A percentile compares a stretch with the other conserved stretches of the same genome.
Conservation (phyloP, 2,329 filamentous ascomycete species). For the Dendryphion nanum region DNA sequence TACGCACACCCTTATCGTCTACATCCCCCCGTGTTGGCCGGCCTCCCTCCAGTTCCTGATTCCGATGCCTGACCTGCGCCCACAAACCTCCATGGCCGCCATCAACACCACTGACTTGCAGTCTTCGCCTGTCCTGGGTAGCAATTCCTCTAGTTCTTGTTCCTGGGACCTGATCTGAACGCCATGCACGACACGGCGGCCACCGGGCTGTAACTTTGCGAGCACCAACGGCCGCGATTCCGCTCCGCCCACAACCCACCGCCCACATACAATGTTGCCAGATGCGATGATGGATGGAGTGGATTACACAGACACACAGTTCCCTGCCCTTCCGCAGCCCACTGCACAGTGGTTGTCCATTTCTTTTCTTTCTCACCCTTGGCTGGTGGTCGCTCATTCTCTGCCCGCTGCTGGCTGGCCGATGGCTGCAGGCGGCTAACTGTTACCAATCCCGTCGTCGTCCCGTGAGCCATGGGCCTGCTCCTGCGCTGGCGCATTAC, state of each 20-base stretch:
- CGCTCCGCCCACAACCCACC: neutral
- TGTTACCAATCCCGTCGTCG: neutral
- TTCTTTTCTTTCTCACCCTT: too few species aligned
- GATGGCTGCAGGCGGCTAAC: neutral
- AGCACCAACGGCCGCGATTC: neutral
- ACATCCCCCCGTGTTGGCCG: too few species aligned
- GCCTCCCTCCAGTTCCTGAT: neutral
- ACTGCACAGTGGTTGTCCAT: too few species aligned
- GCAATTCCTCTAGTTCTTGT: slow-evolving; percentile 1
- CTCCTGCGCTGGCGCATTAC: too few species aligned
- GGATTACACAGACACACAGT: too few species aligned
- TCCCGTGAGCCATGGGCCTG: too few species aligned
- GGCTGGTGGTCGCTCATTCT: too few species aligned
- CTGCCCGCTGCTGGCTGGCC: neutral
- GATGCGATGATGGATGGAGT: too few species aligned
- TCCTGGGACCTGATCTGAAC: neutral
- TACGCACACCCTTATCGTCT: too few species aligned
- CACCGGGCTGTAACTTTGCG: neutral
- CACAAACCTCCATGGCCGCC: neutral
- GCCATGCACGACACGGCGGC: neutral
- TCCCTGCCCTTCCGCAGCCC: too few species aligned
- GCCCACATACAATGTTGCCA: too few species aligned
- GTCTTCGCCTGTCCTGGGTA: slow-evolving; percentile 4
- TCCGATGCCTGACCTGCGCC: neutral
- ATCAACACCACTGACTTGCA: too few species aligned